A percentile compares a stretch with the other conserved stretches of the same genome.
phyloP scores from a whole-genome alignment of 352 stramenopile genomes.

The Globisporangium paroecandrum region DNA sequence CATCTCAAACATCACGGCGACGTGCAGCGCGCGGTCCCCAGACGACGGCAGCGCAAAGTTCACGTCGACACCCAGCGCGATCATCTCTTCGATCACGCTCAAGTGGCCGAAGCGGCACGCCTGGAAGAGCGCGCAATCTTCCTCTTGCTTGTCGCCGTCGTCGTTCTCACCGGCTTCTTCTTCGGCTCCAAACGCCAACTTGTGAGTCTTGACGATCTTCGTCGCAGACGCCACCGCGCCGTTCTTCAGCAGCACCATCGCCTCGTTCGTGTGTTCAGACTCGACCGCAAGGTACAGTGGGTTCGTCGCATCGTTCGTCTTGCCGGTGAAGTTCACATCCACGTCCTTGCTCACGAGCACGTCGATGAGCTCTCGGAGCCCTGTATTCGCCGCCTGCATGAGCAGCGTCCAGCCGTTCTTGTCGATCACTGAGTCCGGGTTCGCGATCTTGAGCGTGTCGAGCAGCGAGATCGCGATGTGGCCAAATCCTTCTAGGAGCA shows the following conservation, averaged over 20 bases:
- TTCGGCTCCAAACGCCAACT: slow-evolving; percentile 24
- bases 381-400: slow-evolving; percentile 82
- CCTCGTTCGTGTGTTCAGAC: slow-evolving; percentile 69
- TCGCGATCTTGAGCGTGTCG: slow-evolving; percentile 34
- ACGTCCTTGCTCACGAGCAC: slow-evolving; percentile 46
- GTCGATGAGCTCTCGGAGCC: slow-evolving; percentile 52
- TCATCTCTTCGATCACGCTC: slow-evolving; percentile 72
- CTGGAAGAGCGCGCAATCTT: slow-evolving; percentile 77
- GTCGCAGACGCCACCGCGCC: slow-evolving; percentile 65
- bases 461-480: slow-evolving; percentile 48
- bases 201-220: slow-evolving; percentile 51
- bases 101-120: slow-evolving; percentile 69
- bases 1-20: slow-evolving; percentile 84
- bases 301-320: slow-evolving; percentile 45
- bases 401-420: slow-evolving; percentile 80
- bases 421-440: slow-evolving; percentile 54
- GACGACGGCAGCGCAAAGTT: slow-evolving; percentile 63
- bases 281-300: slow-evolving; percentile 71
- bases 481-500: slow-evolving; percentile 67
- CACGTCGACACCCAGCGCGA: slow-evolving; percentile 60
- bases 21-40: slow-evolving; percentile 72
- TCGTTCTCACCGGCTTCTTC: slow-evolving; percentile 17
- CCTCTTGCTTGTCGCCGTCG: slow-evolving; percentile 38
- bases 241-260: slow-evolving; percentile 67
- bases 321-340: slow-evolving; percentile 60